phyloP scores from a whole-genome alignment of 83 land plant species.

The Thuja plicata region DNA sequence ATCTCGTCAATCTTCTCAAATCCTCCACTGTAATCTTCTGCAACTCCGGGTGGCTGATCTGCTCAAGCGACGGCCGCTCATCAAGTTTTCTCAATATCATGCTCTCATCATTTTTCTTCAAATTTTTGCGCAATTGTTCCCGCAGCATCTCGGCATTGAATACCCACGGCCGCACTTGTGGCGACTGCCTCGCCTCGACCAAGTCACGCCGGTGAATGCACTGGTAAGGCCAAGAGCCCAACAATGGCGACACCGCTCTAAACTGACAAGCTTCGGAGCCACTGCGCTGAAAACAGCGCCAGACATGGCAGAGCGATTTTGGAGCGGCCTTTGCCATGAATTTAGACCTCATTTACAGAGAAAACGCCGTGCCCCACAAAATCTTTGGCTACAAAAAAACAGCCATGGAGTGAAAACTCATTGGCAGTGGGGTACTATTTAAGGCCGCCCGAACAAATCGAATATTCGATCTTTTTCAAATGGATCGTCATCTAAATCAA shows the following conservation, averaged over 20 bases:
- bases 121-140: neutral
- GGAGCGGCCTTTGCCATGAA: neutral
- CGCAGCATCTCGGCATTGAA: too few species aligned
- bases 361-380: too few species aligned
- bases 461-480: too few species aligned
- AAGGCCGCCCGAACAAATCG: too few species aligned
- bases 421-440: too few species aligned
- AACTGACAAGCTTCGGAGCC: neutral
- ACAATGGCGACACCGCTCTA: too few species aligned
- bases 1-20: slow-evolving; percentile 40
- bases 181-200: neutral
- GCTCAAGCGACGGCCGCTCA: neutral
- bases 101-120: neutral
- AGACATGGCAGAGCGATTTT: neutral
- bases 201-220: neutral
- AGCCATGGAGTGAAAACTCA: too few species aligned
- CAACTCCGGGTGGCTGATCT: neutral
- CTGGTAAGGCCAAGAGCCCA: neutral
- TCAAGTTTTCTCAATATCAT: neutral
- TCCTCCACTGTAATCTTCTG: slow-evolving; percentile 23
- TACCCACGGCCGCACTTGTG: neutral
- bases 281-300: neutral
- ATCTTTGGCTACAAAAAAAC: too few species aligned
- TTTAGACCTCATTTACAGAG: neutral
- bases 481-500: too few species aligned